Conservation (phyloP, 192 early-diverging fungal genomes). For the Coemansia sp. region DNA sequence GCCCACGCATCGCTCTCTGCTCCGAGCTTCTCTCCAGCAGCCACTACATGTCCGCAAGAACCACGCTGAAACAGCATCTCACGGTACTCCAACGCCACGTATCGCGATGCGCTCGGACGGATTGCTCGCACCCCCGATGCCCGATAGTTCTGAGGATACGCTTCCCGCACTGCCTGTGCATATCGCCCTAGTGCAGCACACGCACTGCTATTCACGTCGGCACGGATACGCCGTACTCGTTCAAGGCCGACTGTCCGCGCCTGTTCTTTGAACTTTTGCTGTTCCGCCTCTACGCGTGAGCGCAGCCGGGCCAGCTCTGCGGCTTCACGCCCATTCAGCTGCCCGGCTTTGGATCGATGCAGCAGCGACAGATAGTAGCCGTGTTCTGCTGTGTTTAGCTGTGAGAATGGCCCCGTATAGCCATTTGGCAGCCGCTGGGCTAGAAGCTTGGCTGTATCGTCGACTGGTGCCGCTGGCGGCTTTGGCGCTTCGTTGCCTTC, state of each 20-base stretch:
- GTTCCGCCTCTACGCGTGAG: slow-evolving; percentile 30
- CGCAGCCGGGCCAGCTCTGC: slow-evolving; percentile 27
- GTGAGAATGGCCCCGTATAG: slow-evolving; percentile 42
- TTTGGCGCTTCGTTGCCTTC: slow-evolving; percentile 17
- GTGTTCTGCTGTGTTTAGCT: slow-evolving; percentile 31
- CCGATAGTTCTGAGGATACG: slow-evolving; percentile 23
- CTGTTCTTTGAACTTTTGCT: slow-evolving; percentile 30
- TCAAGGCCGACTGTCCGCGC: slow-evolving; percentile 22
- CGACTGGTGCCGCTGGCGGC: neutral
- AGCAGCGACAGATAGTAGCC: slow-evolving; percentile 14
- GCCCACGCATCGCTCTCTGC: slow-evolving; percentile 8
- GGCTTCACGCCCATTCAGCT: slow-evolving; percentile 12
- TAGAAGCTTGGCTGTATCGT: slow-evolving; percentile 6
- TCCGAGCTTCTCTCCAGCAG: neutral
- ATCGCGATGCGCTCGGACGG: slow-evolving; percentile 18
- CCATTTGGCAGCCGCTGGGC: slow-evolving; percentile 18
- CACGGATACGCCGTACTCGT: slow-evolving; percentile 8
- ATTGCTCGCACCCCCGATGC: slow-evolving; percentile 29
- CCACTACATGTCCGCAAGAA: slow-evolving; percentile 11
- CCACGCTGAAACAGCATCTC: slow-evolving; percentile 42
- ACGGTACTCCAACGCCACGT: slow-evolving; percentile 33
- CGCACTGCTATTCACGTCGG: neutral
- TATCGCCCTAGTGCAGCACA: slow-evolving; percentile 1
- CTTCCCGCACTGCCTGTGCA: slow-evolving; percentile 5
- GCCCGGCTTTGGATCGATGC: slow-evolving; percentile 9